phyloP scores from a whole-genome alignment of 2,329 filamentous ascomycete species.

The Exophiala mesophila region DNA sequence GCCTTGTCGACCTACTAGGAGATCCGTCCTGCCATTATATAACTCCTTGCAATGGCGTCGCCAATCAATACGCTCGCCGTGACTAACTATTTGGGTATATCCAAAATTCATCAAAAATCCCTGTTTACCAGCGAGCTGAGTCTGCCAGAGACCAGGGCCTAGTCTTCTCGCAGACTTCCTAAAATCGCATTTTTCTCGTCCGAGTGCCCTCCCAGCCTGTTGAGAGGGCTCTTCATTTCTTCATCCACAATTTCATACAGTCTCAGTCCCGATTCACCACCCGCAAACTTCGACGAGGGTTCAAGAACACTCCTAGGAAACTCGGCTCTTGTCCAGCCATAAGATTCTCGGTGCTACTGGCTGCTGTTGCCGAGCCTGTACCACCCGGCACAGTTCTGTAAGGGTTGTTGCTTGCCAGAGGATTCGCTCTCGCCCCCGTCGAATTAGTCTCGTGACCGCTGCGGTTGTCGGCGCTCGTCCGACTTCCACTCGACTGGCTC shows the following conservation, averaged over 20 bases:
- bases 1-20: too few relatives aligned
- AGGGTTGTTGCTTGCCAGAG: constrained; percentile 29
- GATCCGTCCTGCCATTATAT: too few relatives aligned
- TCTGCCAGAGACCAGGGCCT: too few relatives aligned
- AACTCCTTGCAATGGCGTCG: too few relatives aligned
- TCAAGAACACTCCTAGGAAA: constrained; percentile 66
- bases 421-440: constrained; percentile 24
- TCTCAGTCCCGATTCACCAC: constrained; percentile 59
- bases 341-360: constrained; percentile 54
- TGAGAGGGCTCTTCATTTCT: too few relatives aligned
- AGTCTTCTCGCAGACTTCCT: too few relatives aligned
- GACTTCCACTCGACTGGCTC: constrained; percentile 19
- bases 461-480: constrained; percentile 22
- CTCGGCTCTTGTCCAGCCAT: constrained; percentile 61
- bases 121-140: too few relatives aligned
- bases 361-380: constrained; percentile 38
- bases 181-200: too few relatives aligned
- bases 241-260: background rate
- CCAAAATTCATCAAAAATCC: too few relatives aligned
- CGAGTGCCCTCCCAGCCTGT: too few relatives aligned
- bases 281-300: constrained; percentile 62
- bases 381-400: constrained; percentile 20
- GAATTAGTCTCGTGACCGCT: constrained; percentile 20
- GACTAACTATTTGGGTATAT: too few relatives aligned
- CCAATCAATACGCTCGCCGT: too few relatives aligned